These are phyloP conservation scores for Fusarium marasasianum DNA, from an alignment of 2,329 filamentous ascomycete genomes.

Conservation along the genomic window DNA sequence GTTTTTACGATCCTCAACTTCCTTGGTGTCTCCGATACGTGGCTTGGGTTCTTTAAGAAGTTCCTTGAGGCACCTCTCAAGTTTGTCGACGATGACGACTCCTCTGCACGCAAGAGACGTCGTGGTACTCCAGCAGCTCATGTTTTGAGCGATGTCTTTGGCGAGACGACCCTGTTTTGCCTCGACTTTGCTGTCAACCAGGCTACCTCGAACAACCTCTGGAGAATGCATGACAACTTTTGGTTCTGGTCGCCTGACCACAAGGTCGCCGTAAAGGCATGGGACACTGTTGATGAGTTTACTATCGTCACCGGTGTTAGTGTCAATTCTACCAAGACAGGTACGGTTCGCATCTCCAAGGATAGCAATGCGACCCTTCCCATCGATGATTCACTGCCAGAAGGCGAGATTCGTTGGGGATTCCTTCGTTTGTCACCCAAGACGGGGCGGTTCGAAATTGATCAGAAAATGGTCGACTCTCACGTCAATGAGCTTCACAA, in stretches of 20 bases:
- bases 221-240: conserved; percentile 71
- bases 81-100: conserved; percentile 63
- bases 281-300: conserved; percentile 67
- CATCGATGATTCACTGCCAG: conserved; percentile 52
- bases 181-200: conserved; percentile 73
- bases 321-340: conserved; percentile 63
- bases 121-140: conserved; percentile 68
- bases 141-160: conserved; percentile 66
- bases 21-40: conserved; percentile 65
- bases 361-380: conserved; percentile 19
- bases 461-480: conserved; percentile 65
- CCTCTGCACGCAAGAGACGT: conserved; percentile 56
- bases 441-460: conserved; percentile 66
- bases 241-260: conserved; percentile 72
- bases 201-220: conserved; percentile 60
- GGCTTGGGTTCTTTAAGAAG: conserved; percentile 67
- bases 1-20: conserved; percentile 66
- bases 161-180: conserved; percentile 70
- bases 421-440: conserved; percentile 64
- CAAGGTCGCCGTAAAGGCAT: conserved; percentile 62
- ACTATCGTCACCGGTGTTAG: conserved; percentile 63
- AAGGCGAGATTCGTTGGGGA: conserved; percentile 62
- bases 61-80: conserved; percentile 69
- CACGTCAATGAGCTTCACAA: conserved; percentile 68
- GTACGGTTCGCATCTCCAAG: conserved; percentile 54